These are phyloP conservation scores for Solanum okadae DNA, from an alignment of 257 asterid genomes.

Conservation along the genomic window DNA sequence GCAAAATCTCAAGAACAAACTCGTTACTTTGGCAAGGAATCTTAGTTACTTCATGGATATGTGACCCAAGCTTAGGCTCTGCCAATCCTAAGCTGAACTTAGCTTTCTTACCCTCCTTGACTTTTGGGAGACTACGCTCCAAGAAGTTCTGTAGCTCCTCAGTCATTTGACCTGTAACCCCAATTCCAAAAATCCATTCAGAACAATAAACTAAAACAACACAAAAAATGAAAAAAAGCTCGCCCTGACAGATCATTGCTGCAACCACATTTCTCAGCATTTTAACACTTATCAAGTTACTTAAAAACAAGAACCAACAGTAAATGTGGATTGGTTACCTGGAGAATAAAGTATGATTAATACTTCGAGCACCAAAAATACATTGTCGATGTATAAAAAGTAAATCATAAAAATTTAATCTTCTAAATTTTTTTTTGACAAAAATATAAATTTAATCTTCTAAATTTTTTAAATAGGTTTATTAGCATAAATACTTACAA, in stretches of 20 bases:
- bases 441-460: neutral
- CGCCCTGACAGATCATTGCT: neutral
- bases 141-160: slow-evolving; percentile 71
- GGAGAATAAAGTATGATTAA: neutral
- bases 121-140: slow-evolving; percentile 73
- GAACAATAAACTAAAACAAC: neutral
- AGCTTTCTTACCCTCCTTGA: slow-evolving; percentile 77
- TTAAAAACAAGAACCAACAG: neutral
- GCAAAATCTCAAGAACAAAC: slow-evolving; percentile 75
- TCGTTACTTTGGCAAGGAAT: slow-evolving; percentile 87
- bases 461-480: too few species aligned
- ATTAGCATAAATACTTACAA: neutral
- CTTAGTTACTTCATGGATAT: slow-evolving; percentile 67
- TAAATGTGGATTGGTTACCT: neutral
- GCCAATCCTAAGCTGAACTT: slow-evolving; percentile 74
- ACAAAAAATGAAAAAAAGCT: neutral
- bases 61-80: slow-evolving; percentile 89
- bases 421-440: neutral
- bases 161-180: slow-evolving; percentile 73
- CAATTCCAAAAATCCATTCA: neutral
- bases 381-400: neutral
- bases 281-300: neutral
- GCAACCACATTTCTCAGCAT: neutral
- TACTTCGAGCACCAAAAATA: neutral
- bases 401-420: neutral